Base-by-base conservation (phyloP, 2,329 filamentous ascomycete genomes). In the Penicillium sp. region DNA sequence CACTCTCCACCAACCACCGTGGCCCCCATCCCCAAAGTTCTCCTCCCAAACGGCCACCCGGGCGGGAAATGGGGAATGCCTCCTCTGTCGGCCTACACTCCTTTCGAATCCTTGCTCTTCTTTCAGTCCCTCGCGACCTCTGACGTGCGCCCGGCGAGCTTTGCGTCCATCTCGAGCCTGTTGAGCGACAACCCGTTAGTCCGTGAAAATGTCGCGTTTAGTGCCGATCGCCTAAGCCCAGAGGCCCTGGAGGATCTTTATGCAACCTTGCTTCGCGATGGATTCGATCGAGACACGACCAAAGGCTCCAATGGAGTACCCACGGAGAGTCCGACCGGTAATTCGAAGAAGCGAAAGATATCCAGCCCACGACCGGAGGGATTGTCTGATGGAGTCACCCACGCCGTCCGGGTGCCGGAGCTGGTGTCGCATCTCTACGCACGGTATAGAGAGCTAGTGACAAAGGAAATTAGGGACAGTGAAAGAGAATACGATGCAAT, bases 51-150 rank as follows among this genome's bases (percentile, higher is more conserved):
- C 69, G 68, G 73, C 73, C 73, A 68, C 66, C 62, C 63, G 60
- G 67, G 68, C 69, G 67, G 72, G 71, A 71, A 73, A 77, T 77
- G 74, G 74, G 81, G 79, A 74, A 86, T 86, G 83, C 82, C 80
- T 78, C 79, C 80, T 74, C 71, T 81, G 75, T 82, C 85, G 71
- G 81, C 82, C 69, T 93, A 95, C 78, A 93, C 91, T 71, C 85
- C 88, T 66, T 89, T 96, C 80, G 92, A 96, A 83, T 90, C 88
- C 71, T 83, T 96, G 60, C 84, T 95, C 65, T 84, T 96, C 69
- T 93, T 95, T 78, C 90, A 93, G 77, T 88, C 88, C 59, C 83
- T 96, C 63, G 83, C 87, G 65, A 80, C 81, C 65, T 82, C 90
- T 74, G 89, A 89, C 70, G 79, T 87, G 63, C 83, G 86, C 64